phyloP scores from a whole-genome alignment of 257 asterid species.

The Nicotiana benthamiana region DNA sequence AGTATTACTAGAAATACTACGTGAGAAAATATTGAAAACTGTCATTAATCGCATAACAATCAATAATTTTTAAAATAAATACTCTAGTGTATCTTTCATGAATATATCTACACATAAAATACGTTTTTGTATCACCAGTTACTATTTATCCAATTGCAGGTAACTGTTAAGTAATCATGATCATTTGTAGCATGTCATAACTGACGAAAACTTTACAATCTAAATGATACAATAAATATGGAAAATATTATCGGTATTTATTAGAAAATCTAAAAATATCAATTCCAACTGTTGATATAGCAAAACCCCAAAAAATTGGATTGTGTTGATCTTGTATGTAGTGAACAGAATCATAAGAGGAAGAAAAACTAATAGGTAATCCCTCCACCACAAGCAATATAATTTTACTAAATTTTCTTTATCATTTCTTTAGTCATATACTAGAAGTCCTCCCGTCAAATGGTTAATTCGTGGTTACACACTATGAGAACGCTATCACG shows the following conservation, averaged over 20 bases:
- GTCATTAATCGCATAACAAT: background rate
- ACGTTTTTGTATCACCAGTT: too few relatives aligned
- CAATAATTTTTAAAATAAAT: background rate
- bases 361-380: background rate
- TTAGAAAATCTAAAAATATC: background rate
- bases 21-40: too few relatives aligned
- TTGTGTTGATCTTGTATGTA: background rate
- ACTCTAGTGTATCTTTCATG: background rate
- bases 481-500: background rate
- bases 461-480: too few relatives aligned
- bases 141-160: too few relatives aligned
- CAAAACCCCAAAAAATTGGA: background rate
- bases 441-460: too few relatives aligned
- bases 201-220: background rate
- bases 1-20: too few relatives aligned
- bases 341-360: background rate
- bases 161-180: too few relatives aligned
- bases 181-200: background rate
- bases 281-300: background rate
- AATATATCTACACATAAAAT: too few relatives aligned
- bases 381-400: background rate
- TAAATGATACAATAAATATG: background rate
- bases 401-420: too few relatives aligned
- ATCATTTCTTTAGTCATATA: too few relatives aligned
- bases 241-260: too few relatives aligned